Base-by-base conservation (phyloP, 1,284 basidiomycete genomes). In the Testicularia cyperi region DNA sequence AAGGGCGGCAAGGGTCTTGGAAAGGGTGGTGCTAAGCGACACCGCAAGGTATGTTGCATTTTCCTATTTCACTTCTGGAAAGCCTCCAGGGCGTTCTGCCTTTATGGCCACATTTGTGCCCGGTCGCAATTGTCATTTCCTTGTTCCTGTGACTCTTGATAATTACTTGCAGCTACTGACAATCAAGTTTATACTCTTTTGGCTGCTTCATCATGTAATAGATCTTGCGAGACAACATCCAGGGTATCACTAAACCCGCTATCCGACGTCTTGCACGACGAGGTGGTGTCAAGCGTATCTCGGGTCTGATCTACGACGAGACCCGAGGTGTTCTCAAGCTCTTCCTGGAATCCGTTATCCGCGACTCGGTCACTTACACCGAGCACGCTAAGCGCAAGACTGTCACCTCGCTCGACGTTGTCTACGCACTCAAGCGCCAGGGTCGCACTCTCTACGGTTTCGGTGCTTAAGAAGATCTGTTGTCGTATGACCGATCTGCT, bases 341-440 rank as follows among this genome's bases (percentile, higher is more conserved):
- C 77, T 86, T 86, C 82, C 81, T 86, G 46, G 82, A 85, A 80
- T 79, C 79, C 84, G 88, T 92, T 77, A 92, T 92, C 77, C 88
- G 89, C 71, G 90, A 89, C 80, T 86, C 86, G 30, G 86, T 89
- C 77, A 86, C 85, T 63, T 92, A 92, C 85, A 92, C 90, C 60
- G 90, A 92, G 80, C 90, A 94, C 82, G 89, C 90, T 56, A 92
- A 92, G 82, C 85, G 89, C 77, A 90, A 90, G 82, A 90, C 87
- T 38, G 88, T 91, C 62, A 91, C 88, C 39, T 88, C 91, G 9
- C 88, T 90, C 65, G 88, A 90, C 73, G 88, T 90, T 60, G 90
- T 94, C 64, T 94, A 95, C 80, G 91, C 91, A 28, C 85, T 95
- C 72, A 94, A 94, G 84, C 85, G 90, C 65, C 74, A 77, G 65